A percentile compares a stretch with the other conserved stretches of the same genome.
phyloP scores from a whole-genome alignment of 2,329 filamentous ascomycete genomes.

The Fusarium sp. region DNA sequence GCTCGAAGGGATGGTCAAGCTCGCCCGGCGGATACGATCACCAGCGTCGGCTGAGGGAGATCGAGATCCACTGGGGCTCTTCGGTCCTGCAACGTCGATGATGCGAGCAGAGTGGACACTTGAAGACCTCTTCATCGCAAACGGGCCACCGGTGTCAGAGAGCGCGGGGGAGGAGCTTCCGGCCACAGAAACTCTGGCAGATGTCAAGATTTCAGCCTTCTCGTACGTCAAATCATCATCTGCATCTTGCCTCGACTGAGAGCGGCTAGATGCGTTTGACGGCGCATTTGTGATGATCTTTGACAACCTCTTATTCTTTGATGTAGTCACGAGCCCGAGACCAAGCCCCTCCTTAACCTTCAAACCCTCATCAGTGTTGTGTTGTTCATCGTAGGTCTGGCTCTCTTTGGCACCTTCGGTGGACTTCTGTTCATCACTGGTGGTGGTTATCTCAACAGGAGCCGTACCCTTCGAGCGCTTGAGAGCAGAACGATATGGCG shows the following conservation, averaged over 20 bases:
- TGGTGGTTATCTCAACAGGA: neutral
- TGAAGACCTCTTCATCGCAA: constrained; percentile 58
- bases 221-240: constrained; percentile 66
- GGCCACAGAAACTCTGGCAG: constrained; percentile 69
- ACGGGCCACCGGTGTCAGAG: constrained; percentile 62
- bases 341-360: constrained; percentile 18
- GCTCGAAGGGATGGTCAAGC: constrained; percentile 53
- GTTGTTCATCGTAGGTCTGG: constrained; percentile 11
- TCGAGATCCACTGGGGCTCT: constrained; percentile 67
- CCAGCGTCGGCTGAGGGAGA: constrained; percentile 63
- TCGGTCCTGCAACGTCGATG: constrained; percentile 69
- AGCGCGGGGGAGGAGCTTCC: constrained; percentile 66
- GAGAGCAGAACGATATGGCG: constrained; percentile 39
- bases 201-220: constrained; percentile 71
- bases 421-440: constrained; percentile 19
- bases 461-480: constrained; percentile 33
- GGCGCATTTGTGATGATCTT: constrained; percentile 44
- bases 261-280: constrained; percentile 20
- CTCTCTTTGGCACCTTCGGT: constrained; percentile 23
- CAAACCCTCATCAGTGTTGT: constrained; percentile 18
- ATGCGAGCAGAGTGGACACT: constrained; percentile 72
- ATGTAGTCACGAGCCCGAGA: constrained; percentile 20
- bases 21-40: constrained; percentile 61
- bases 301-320: constrained; percentile 43
- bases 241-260: constrained; percentile 34